Evolutionary conservation across 2,329 filamentous ascomycete species (phyloP).

Genomic region (Trichoderma simmonsii): DNA sequence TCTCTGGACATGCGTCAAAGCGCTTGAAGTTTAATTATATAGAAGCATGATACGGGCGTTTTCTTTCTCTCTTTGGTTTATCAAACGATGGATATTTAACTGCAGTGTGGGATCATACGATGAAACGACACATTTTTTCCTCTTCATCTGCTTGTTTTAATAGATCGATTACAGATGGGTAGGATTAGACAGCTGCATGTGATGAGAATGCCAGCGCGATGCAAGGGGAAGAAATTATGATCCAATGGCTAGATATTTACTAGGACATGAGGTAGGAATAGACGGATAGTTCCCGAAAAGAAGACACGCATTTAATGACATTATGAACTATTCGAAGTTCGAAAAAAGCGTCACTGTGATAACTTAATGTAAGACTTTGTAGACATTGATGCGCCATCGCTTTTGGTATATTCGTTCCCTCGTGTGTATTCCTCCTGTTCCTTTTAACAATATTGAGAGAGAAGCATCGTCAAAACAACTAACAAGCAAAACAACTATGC

Average conservation of each 20-base stretch:
- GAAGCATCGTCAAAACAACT: neutral
- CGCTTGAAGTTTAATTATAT: slow-evolving; percentile 54
- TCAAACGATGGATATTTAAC: neutral
- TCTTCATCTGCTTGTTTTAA: neutral
- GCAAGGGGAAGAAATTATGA: neutral
- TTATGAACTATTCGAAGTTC: neutral
- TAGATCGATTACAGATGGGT: neutral
- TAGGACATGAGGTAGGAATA: neutral
- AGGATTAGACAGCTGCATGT: neutral
- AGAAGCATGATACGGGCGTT: slow-evolving; percentile 22
- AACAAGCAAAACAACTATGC: slow-evolving; percentile 1
- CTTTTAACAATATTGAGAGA: neutral
- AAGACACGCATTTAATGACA: neutral
- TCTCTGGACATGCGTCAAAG: slow-evolving; percentile 87
- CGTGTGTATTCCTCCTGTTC: neutral
- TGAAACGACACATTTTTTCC: neutral
- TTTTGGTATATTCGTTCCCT: neutral
- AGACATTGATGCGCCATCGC: neutral
- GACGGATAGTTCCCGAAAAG: neutral
- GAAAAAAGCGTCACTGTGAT: neutral
- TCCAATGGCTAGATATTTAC: neutral
- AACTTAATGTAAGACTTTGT: neutral
- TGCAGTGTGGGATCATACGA: neutral
- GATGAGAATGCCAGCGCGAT: neutral
- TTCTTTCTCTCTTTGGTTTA: neutral